A percentile compares a stretch with the other conserved stretches of the same genome.
phyloP scores from a whole-genome alignment of 768 basidiomycete species.

The Mycena filopes region DNA sequence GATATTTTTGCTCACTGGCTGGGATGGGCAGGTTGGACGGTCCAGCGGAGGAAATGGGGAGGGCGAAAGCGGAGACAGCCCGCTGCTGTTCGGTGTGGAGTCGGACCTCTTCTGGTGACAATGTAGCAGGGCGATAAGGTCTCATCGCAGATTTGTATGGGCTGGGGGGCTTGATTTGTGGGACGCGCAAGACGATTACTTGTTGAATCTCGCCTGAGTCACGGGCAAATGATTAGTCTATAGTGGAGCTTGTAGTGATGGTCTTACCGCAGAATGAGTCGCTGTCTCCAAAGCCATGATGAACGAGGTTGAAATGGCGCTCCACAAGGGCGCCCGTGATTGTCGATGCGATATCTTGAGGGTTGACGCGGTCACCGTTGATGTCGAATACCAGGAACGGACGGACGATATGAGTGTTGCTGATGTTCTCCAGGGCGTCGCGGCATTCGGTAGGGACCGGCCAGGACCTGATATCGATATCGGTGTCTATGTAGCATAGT shows the following conservation, averaged over 20 bases:
- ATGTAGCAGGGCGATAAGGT: not conserved
- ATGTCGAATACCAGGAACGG: not conserved
- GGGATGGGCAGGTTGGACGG: not conserved
- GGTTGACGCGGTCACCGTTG: not conserved
- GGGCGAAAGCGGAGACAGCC: not conserved
- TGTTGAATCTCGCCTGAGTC: not conserved
- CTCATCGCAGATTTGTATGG: not conserved
- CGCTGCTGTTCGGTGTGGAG: not conserved
- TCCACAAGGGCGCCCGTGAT: not conserved
- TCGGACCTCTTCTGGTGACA: not conserved
- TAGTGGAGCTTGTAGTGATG: not conserved
- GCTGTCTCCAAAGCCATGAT: not conserved
- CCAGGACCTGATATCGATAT: not conserved
- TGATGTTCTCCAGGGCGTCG: not conserved
- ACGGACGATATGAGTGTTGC: not conserved
- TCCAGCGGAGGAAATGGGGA: not conserved
- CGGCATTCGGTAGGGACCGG: not conserved
- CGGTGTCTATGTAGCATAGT: not conserved
- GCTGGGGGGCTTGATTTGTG: not conserved
- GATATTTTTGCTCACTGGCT: too few species aligned
- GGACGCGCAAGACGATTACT: not conserved
- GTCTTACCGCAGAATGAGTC: not conserved
- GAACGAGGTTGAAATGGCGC: not conserved
- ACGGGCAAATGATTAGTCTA: not conserved
- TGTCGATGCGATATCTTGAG: not conserved